Conservation (phyloP, 805 yeast species). For the Wickerhamiella parazyma region DNA sequence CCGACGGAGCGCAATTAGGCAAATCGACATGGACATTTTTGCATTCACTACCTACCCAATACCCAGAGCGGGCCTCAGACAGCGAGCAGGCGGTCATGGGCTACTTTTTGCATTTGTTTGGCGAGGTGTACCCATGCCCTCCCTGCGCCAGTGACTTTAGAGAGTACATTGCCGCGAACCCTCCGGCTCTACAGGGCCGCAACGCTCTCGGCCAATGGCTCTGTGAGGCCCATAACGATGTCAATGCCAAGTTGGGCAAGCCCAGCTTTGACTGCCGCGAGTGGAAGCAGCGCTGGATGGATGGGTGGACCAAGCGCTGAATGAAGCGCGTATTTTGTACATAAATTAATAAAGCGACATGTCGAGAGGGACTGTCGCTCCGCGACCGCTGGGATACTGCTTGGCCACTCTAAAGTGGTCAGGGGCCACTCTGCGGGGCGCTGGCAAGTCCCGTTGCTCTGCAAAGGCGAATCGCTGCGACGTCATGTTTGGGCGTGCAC, state of each 20-base stretch:
- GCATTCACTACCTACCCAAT: slow-evolving; percentile 80
- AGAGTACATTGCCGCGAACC: slow-evolving; percentile 36
- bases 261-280: slow-evolving; percentile 71
- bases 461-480: slow-evolving; percentile 61
- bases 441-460: slow-evolving; percentile 60
- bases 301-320: slow-evolving; percentile 49
- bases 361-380: slow-evolving; percentile 78
- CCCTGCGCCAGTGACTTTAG: slow-evolving; percentile 81
- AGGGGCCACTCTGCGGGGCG: slow-evolving; percentile 43
- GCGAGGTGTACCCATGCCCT: slow-evolving; percentile 85
- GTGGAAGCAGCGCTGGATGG: slow-evolving; percentile 92
- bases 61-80: slow-evolving; percentile 54
- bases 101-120: slow-evolving; percentile 54
- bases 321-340: neutral
- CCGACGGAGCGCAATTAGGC: slow-evolving; percentile 73
- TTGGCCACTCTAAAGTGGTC: slow-evolving; percentile 51
- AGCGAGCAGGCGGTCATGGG: slow-evolving; percentile 58
- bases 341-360: slow-evolving; percentile 28
- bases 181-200: slow-evolving; percentile 34
- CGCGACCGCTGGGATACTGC: slow-evolving; percentile 90
- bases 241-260: slow-evolving; percentile 77
- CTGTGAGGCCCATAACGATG: slow-evolving; percentile 89
- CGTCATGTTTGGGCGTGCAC: slow-evolving; percentile 36
- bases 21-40: slow-evolving; percentile 83
- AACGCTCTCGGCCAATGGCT: slow-evolving; percentile 83